These are phyloP conservation scores for Grigorovia humatica DNA, from an alignment of 805 yeast species.

Conservation along the genomic window DNA sequence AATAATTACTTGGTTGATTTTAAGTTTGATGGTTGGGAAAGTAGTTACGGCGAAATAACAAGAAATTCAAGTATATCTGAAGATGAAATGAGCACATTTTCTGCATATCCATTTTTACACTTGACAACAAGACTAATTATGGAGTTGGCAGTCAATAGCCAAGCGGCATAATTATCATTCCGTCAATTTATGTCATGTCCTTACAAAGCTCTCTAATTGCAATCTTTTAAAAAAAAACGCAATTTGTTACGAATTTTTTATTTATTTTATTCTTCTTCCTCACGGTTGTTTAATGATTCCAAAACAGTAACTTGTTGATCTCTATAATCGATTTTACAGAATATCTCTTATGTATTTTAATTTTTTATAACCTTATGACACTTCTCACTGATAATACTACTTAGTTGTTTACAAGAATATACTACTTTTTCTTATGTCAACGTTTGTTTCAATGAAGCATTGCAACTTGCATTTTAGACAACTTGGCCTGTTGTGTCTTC, in stretches of 20 bases:
- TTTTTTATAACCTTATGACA: not conserved
- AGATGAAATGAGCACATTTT: slow-evolving; percentile 79
- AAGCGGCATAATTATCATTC: slow-evolving; percentile 28
- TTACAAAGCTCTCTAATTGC: not conserved
- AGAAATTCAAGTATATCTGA: slow-evolving; percentile 27
- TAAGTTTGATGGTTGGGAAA: slow-evolving; percentile 96
- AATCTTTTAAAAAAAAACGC: not conserved
- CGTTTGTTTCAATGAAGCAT: no score
- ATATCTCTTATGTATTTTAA: not conserved
- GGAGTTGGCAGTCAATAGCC: slow-evolving; percentile 95
- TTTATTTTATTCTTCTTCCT: not conserved
- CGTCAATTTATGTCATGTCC: no score
- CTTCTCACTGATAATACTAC: not conserved
- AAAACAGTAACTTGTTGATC: not conserved
- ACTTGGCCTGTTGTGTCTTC: not conserved
- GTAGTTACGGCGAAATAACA: slow-evolving; percentile 29
- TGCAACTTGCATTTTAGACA: no score
- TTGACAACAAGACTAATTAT: slow-evolving; percentile 84
- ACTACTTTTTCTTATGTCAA: no score
- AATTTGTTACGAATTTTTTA: not conserved
- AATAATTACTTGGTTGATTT: slow-evolving; percentile 93
- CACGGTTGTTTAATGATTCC: not conserved
- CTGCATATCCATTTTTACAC: slow-evolving; percentile 92
- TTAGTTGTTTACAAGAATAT: no score
- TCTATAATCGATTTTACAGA: not conserved